Conservation (phyloP, 495 filamentous ascomycete species). For the Aspergillus baeticus region DNA sequence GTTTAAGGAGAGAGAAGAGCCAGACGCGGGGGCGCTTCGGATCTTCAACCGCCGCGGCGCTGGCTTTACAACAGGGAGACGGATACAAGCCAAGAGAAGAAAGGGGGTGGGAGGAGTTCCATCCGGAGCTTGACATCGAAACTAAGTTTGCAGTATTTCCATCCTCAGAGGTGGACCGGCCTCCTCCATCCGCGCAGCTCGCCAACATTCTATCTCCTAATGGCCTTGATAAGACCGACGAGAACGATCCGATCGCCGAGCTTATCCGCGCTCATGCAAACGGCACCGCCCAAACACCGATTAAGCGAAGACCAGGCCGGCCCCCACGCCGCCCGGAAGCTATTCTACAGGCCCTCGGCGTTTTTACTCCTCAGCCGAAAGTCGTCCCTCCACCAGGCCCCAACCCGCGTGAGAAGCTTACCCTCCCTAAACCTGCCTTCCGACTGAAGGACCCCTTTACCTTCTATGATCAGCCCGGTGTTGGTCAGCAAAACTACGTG, state of each 20-base stretch:
- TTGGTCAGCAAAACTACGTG: constrained; percentile 67
- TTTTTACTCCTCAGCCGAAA: constrained; percentile 54
- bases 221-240: constrained; percentile 21
- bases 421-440: constrained; percentile 62
- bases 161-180: constrained; percentile 79
- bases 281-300: constrained; percentile 33
- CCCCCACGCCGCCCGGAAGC: constrained; percentile 60
- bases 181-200: constrained; percentile 39
- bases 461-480: constrained; percentile 59
- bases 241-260: constrained; percentile 25
- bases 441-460: constrained; percentile 57
- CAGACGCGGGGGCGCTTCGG: constrained; percentile 58
- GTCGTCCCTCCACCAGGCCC: constrained; percentile 61
- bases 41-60: constrained; percentile 80
- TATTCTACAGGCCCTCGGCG: constrained; percentile 58
- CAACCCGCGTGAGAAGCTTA: constrained; percentile 65
- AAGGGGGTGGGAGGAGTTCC: constrained; percentile 94
- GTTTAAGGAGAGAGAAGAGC: constrained; percentile 52
- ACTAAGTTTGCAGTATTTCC: constrained; percentile 71
- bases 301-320: constrained; percentile 62
- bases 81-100: constrained; percentile 97
- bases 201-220: constrained; percentile 29
- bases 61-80: constrained; percentile 83
- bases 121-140: constrained; percentile 89
- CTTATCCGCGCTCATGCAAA: constrained; percentile 25